A percentile compares a stretch with the other conserved stretches of the same genome.
phyloP scores from a whole-genome alignment of 1,284 basidiomycete species.

The Takashimella koratensis region DNA sequence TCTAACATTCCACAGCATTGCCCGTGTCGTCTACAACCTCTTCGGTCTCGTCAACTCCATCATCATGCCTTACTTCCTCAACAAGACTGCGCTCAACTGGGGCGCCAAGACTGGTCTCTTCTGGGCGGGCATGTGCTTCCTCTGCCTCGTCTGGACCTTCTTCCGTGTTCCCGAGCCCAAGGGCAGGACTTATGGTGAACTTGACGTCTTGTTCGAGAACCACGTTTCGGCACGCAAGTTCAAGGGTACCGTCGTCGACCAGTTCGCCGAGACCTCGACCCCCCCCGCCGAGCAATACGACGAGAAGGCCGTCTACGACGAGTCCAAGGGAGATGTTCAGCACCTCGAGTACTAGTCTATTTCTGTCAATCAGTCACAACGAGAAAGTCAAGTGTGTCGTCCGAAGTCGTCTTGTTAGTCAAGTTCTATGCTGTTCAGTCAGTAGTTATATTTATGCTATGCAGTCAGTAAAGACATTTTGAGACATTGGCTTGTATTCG shows the following conservation, averaged over 20 bases:
- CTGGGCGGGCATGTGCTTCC: slow-evolving; percentile 21
- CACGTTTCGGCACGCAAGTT: slow-evolving; percentile 34
- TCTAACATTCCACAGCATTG: slow-evolving; percentile 47
- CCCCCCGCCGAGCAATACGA: not conserved
- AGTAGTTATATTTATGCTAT: too few relatives aligned
- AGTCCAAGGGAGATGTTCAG: not conserved
- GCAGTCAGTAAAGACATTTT: too few relatives aligned
- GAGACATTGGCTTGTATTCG: too few relatives aligned
- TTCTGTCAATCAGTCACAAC: too few relatives aligned
- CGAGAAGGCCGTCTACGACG: not conserved
- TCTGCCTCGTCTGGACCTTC: slow-evolving; percentile 23
- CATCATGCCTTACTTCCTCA: not conserved
- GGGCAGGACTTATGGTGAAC: slow-evolving; percentile 43
- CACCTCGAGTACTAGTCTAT: not conserved
- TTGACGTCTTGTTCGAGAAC: slow-evolving; percentile 45
- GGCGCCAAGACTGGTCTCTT: slow-evolving; percentile 32
- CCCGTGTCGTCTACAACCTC: slow-evolving; percentile 20
- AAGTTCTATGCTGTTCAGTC: too few relatives aligned
- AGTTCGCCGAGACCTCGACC: slow-evolving; percentile 1
- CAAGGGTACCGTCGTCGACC: slow-evolving; percentile 12
- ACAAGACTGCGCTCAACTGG: slow-evolving; percentile 26
- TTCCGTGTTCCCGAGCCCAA: slow-evolving; percentile 48
- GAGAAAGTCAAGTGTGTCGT: too few relatives aligned
- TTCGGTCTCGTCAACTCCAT: not conserved
- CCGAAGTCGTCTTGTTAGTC: too few relatives aligned